Conservation (phyloP, 2,329 filamentous ascomycete genomes). For the Lasiodiplodia gonubiensis region DNA sequence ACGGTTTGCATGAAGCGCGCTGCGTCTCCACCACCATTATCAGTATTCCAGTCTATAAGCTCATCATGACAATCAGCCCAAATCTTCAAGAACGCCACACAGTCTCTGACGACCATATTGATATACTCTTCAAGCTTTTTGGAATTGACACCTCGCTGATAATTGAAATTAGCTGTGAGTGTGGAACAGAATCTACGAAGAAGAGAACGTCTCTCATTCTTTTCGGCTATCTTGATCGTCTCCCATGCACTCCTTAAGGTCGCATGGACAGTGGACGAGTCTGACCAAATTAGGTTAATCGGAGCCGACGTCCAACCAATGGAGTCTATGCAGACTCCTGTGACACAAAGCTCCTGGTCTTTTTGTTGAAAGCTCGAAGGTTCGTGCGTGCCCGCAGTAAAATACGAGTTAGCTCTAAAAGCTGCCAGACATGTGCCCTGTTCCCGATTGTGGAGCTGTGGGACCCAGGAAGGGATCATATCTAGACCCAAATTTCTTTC, state of each 20-base stretch:
- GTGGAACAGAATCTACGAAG: neutral
- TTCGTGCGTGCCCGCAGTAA: neutral
- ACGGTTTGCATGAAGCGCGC: neutral
- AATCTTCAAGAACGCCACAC: neutral
- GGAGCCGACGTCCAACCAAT: too few relatives aligned
- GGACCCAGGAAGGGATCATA: neutral
- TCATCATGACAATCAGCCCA: neutral
- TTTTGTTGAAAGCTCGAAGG: too few relatives aligned
- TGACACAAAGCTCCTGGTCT: too few relatives aligned
- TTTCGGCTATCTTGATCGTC: too few relatives aligned
- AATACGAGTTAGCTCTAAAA: accelerated
- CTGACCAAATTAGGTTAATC: too few relatives aligned
- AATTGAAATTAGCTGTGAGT: neutral
- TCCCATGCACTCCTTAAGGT: too few relatives aligned
- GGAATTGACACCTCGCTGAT: neutral
- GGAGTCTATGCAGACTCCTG: too few relatives aligned
- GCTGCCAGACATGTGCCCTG: accelerated
- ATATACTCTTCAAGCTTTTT: neutral
- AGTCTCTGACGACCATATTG: neutral
- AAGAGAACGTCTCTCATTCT: too few relatives aligned
- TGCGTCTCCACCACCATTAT: neutral
- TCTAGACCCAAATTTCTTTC: neutral
- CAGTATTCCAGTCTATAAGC: neutral
- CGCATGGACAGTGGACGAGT: too few relatives aligned
- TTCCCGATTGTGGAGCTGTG: neutral